These are phyloP conservation scores for Backusella morwellensis DNA, from an alignment of 192 early-diverging fungal genomes.

Conservation along the genomic window DNA sequence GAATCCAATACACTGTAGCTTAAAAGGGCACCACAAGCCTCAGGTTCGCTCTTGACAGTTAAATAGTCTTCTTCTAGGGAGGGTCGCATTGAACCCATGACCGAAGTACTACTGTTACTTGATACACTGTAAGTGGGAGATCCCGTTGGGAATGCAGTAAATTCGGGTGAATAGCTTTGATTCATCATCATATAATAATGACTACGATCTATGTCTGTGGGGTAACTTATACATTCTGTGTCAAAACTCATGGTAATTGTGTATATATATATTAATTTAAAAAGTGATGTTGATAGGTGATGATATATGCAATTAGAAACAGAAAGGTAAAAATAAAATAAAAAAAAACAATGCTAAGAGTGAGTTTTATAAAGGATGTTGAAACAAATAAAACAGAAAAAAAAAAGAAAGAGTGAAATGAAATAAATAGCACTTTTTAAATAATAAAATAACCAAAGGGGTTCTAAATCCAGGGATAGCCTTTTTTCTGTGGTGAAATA, in stretches of 20 bases:
- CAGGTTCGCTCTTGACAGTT: neutral
- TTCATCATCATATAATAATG: conserved; percentile 2
- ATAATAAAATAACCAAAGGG: conserved; percentile 4
- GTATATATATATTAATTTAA: neutral
- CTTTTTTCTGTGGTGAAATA: neutral
- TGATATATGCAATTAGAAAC: neutral
- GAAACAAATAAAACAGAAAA: neutral
- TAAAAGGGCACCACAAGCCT: neutral
- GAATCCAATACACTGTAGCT: neutral
- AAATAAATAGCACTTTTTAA: neutral
- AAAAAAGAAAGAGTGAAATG: neutral
- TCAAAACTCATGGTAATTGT: conserved; percentile 6
- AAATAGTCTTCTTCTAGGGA: conserved; percentile 5
- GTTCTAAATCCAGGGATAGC: neutral
- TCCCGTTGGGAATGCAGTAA: neutral
- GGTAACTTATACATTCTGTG: neutral
- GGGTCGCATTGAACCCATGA: conserved; percentile 1
- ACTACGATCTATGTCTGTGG: neutral
- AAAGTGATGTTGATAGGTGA: neutral
- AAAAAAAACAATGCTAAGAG: neutral
- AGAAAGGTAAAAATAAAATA: neutral
- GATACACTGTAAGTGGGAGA: conserved; percentile 18
- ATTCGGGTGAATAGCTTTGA: conserved; percentile 8
- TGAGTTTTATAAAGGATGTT: neutral
- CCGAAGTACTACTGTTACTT: conserved; percentile 2